Percentiles rank a stretch among this genome's conserved stretches.
These are phyloP conservation scores for Xylaria grammica DNA, from an alignment of 495 filamentous ascomycete genomes.

Conservation along the genomic window DNA sequence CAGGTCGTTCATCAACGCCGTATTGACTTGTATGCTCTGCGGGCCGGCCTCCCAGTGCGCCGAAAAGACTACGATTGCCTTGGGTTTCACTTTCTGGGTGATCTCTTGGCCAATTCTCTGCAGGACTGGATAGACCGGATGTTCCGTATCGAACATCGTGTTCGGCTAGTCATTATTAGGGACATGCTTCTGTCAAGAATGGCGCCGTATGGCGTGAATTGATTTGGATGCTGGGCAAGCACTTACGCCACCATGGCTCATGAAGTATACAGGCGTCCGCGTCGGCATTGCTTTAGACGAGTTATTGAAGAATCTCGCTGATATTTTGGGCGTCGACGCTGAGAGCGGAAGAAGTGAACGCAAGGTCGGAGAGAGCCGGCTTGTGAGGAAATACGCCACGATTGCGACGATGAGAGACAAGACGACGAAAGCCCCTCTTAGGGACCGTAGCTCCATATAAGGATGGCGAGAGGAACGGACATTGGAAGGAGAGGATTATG, in stretches of 20 bases:
- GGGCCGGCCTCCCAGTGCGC: slow-evolving; percentile 78
- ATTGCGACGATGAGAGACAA: slow-evolving; percentile 30
- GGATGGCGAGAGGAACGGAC: not conserved
- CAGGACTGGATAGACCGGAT: slow-evolving; percentile 76
- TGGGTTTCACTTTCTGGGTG: slow-evolving; percentile 77
- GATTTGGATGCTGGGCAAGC: not conserved
- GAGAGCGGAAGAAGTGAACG: slow-evolving; percentile 26
- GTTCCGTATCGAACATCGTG: slow-evolving; percentile 73
- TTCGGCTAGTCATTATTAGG: slow-evolving; percentile 58
- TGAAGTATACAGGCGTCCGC: slow-evolving; percentile 73
- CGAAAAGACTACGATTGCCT: slow-evolving; percentile 84
- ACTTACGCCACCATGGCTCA: slow-evolving; percentile 78
- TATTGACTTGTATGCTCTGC: slow-evolving; percentile 72
- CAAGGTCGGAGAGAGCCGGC: slow-evolving; percentile 16
- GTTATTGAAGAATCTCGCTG: slow-evolving; percentile 1
- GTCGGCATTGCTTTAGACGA: slow-evolving; percentile 27
- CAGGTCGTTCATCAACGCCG: slow-evolving; percentile 68
- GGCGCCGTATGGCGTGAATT: slow-evolving; percentile 4
- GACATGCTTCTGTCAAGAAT: not conserved
- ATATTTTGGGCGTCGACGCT: slow-evolving; percentile 22
- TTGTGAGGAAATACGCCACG: slow-evolving; percentile 34
- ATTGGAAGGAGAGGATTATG: not conserved
- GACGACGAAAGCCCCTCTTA: slow-evolving; percentile 24
- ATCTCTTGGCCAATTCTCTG: slow-evolving; percentile 76
- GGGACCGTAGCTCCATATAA: not conserved